A percentile compares a stretch with the other conserved stretches of the same genome.
phyloP scores from a whole-genome alignment of 306 rosid species.

The Fragaria nilgerrensis region DNA sequence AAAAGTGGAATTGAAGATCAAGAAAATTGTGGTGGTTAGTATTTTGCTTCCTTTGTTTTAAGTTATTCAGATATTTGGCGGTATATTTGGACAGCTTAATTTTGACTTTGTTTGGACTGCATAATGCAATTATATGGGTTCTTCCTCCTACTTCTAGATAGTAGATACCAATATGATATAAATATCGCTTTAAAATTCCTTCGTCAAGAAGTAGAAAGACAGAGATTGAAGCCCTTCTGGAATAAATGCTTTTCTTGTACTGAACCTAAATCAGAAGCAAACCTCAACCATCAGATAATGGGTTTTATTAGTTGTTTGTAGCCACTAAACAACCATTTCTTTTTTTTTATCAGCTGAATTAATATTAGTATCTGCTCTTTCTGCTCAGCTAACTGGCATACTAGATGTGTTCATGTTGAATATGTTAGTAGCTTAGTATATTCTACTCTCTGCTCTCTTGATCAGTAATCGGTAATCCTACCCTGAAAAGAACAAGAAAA shows the following conservation, averaged over 20 bases:
- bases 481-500: neutral
- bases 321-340: neutral
- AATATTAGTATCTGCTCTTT: neutral
- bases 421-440: neutral
- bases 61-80: neutral
- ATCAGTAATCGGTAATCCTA: neutral
- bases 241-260: neutral
- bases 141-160: neutral
- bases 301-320: neutral
- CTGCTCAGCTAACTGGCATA: neutral
- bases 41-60: constrained; percentile 17
- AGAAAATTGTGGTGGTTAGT: constrained; percentile 77
- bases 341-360: neutral
- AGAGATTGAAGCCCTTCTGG: neutral
- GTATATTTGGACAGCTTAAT: neutral
- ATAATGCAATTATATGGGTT: neutral
- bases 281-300: neutral
- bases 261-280: neutral
- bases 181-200: neutral
- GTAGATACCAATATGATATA: neutral
- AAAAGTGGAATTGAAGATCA: constrained; percentile 86
- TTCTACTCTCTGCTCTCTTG: neutral
- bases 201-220: neutral
- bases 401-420: neutral
- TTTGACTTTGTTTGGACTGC: neutral